A percentile compares a stretch with the other conserved stretches of the same genome.
phyloP scores from a whole-genome alignment of 192 early-diverging fungal species.

The Gonapodya prolifera region DNA sequence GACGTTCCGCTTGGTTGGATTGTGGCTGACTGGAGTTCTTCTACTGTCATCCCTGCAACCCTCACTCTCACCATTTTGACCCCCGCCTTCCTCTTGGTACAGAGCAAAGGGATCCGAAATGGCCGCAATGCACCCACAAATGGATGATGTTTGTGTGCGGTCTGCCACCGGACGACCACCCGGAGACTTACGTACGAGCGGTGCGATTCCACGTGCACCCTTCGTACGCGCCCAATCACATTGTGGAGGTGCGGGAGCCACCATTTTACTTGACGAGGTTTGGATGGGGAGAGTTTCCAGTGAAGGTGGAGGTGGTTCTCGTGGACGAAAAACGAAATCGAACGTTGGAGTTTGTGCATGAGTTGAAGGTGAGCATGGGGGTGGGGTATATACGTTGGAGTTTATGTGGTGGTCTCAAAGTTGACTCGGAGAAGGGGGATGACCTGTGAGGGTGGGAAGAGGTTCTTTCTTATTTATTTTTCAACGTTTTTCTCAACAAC shows the following conservation, averaged over 20 bases:
- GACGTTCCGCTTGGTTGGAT: conserved; percentile 20
- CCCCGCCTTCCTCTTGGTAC: conserved; percentile 22
- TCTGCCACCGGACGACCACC: conserved; percentile 24
- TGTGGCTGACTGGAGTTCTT: conserved; percentile 37
- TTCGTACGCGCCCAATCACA: conserved; percentile 74
- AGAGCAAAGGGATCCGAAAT: conserved; percentile 14
- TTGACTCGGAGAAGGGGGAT: conserved; percentile 39
- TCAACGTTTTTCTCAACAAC: conserved; percentile 8
- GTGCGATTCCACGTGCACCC: conserved; percentile 84
- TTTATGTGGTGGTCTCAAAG: conserved; percentile 3
- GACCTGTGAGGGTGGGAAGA: neutral
- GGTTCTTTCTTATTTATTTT: neutral
- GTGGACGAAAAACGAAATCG: conserved; percentile 64
- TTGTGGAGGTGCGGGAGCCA: conserved; percentile 65
- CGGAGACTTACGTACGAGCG: conserved; percentile 54
- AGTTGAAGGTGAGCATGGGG: conserved; percentile 45
- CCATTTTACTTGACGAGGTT: conserved; percentile 76
- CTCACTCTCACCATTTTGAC: too few species aligned
- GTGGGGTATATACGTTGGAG: conserved; percentile 5
- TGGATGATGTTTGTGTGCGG: conserved; percentile 88
- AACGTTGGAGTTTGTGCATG: conserved; percentile 69
- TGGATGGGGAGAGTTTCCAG: conserved; percentile 91
- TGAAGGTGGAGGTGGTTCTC: conserved; percentile 71
- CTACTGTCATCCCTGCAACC: too few species aligned
- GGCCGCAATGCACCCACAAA: conserved; percentile 34